Conservation (phyloP, 805 yeast species). For the Trichomonascus vanleenenianus region DNA sequence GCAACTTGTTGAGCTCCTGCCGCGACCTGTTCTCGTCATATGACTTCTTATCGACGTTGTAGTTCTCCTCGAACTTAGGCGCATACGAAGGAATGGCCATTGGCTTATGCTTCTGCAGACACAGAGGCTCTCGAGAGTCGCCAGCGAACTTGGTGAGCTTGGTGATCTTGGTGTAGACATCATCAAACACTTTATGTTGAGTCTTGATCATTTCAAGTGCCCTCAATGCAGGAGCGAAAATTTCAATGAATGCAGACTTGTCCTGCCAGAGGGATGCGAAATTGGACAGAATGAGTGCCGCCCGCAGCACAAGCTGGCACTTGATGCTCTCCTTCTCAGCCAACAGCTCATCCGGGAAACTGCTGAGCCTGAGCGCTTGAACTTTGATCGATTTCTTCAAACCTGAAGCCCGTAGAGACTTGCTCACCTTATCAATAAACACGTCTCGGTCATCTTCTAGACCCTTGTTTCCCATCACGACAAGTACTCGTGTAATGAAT, state of each 20-base stretch:
- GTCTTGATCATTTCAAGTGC: slow-evolving; percentile 10
- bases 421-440: too few relatives aligned
- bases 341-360: not conserved
- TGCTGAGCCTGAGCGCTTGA: not conserved
- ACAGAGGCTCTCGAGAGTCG: slow-evolving; percentile 58
- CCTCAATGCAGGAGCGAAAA: slow-evolving; percentile 39
- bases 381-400: not conserved
- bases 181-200: not conserved
- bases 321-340: not conserved
- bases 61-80: slow-evolving; percentile 93
- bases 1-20: slow-evolving; percentile 76
- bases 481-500: slow-evolving; percentile 27
- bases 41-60: slow-evolving; percentile 90
- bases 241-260: slow-evolving; percentile 51
- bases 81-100: slow-evolving; percentile 75
- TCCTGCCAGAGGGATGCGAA: slow-evolving; percentile 47
- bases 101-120: slow-evolving; percentile 76
- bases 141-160: slow-evolving; percentile 42
- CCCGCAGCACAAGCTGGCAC: not conserved
- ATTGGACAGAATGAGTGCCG: not conserved
- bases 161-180: slow-evolving; percentile 32
- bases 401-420: not conserved
- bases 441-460: too few relatives aligned
- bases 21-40: slow-evolving; percentile 77
- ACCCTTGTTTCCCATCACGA: not conserved